These are phyloP conservation scores for Tolypocladium tundrense DNA, from an alignment of 2,329 filamentous ascomycete species.

Conservation along the genomic window DNA sequence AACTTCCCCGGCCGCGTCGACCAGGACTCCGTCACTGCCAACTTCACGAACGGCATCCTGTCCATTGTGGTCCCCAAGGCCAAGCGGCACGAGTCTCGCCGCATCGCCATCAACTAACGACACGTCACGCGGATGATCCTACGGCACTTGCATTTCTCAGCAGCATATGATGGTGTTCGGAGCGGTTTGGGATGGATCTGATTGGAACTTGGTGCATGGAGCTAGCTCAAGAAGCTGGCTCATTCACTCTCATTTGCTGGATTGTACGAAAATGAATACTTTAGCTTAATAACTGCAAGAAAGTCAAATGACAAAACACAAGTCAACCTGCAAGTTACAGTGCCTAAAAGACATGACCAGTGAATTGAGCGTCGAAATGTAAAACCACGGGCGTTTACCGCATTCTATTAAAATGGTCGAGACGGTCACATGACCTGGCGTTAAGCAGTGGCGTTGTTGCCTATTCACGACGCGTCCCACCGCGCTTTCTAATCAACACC, in stretches of 20 bases:
- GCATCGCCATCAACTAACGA: slow-evolving; percentile 41
- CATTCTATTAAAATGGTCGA: neutral
- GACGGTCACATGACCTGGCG: slow-evolving; percentile 28
- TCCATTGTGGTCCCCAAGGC: slow-evolving; percentile 56
- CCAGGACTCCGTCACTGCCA: slow-evolving; percentile 49
- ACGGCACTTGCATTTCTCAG: neutral
- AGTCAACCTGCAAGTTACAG: too few relatives aligned
- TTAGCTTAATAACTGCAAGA: neutral
- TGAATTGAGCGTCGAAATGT: neutral
- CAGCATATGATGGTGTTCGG: neutral
- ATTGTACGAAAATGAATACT: neutral
- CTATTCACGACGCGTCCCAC: slow-evolving; percentile 22
- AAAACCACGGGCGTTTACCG: neutral
- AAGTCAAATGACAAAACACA: neutral
- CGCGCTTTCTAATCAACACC: slow-evolving; percentile 16
- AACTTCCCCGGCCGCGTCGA: slow-evolving; percentile 56
- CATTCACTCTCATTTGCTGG: neutral
- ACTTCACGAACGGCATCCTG: slow-evolving; percentile 56
- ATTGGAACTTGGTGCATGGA: neutral
- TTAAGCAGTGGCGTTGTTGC: slow-evolving; percentile 15
- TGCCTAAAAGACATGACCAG: neutral
- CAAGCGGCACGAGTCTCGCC: slow-evolving; percentile 45
- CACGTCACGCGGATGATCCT: neutral
- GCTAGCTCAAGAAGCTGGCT: neutral
- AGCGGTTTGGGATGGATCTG: neutral